Percentiles rank a stretch among this genome's conserved stretches.
phyloP scores from a whole-genome alignment of 2,329 filamentous ascomycete species.

The Cercospora berteroae region DNA sequence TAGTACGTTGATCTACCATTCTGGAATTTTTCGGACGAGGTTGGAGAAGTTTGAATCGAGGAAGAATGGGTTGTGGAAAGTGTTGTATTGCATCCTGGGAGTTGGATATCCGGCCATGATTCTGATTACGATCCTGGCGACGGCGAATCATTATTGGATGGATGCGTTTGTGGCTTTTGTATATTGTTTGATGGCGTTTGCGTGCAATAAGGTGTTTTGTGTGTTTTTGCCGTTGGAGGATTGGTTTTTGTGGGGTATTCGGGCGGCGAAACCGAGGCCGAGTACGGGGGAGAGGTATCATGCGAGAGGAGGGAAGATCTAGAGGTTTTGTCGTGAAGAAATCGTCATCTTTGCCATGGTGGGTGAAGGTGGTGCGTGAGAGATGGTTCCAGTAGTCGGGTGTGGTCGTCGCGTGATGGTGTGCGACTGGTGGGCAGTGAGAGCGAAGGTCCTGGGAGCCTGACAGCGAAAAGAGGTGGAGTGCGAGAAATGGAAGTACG shows the following conservation, averaged over 20 bases:
- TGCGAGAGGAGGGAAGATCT: constrained; percentile 19
- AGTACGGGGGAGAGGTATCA: constrained; percentile 50
- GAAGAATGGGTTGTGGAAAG: constrained; percentile 44
- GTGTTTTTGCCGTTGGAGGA: constrained; percentile 54
- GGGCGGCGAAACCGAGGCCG: constrained; percentile 53
- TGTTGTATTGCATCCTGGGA: constrained; percentile 49
- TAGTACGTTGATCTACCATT: constrained; percentile 51
- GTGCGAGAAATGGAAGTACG: neutral
- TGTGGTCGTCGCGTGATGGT: neutral
- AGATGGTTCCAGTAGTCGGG: neutral
- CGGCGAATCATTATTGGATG: constrained; percentile 60
- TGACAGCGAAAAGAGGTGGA: neutral
- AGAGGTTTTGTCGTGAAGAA: neutral
- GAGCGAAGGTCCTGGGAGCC: too few relatives aligned
- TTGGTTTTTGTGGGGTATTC: constrained; percentile 47
- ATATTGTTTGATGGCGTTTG: constrained; percentile 43
- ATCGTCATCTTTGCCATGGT: neutral
- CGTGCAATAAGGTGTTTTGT: constrained; percentile 50
- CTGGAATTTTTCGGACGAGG: constrained; percentile 41
- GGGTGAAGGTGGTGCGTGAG: neutral
- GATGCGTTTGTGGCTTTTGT: constrained; percentile 53
- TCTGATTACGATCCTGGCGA: constrained; percentile 57
- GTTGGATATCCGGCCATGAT: constrained; percentile 55
- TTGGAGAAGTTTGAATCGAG: constrained; percentile 45
- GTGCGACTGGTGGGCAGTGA: neutral